Evolutionary conservation across 768 basidiomycete genomes (phyloP), one percentile per base, ranked within the genome.

Genomic region (Boletus rubroflammeus): DNA sequence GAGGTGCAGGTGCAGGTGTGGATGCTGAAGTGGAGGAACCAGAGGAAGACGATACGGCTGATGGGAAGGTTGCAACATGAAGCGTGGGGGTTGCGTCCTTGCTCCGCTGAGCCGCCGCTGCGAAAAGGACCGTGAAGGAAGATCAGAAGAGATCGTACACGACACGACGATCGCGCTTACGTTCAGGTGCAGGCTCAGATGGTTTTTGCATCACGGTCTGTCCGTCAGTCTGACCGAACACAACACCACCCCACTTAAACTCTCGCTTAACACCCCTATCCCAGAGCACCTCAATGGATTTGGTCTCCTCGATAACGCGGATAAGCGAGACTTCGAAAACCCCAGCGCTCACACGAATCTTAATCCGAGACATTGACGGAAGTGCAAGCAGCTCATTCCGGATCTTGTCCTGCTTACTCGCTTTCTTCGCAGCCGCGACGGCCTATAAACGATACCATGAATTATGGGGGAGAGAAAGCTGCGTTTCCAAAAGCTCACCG

Each of bases 301-400:
- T 76, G 1, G 77, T 79, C 58, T 85, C 87, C 58, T 86, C 84
- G 34, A 87, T 73, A 17, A 91, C 85, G 54, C 82, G 79, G 14
- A 90, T 65, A 34, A 96, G 76, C 6, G 84, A 86, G 5, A 94
- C 92, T 66, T 95, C 92, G 66, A 91, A 95, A 31, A 89, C 85
- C 5, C 93, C 93, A 10, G 88, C 80, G 61, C 82, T 86, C 44
- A 89, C 85, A 41, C 90, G 86, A 58, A 98, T 82, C 72, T 92
- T 90, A 75, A 98, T 86, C 13, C 85, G 81, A 17, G 85, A 75
- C 75, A 89, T 86, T 0, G 77, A 72, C 5, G 85, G 81, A 35
- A 97, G 75, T 3, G 84, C 79, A 29, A 89, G 67, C 17, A 97
- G 75, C 51, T 90, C 88, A 11, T 76, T 75, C 42, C 79, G 81